phyloP scores from a whole-genome alignment of 257 asterid genomes.

The Nicotiana tomentosiformis region DNA sequence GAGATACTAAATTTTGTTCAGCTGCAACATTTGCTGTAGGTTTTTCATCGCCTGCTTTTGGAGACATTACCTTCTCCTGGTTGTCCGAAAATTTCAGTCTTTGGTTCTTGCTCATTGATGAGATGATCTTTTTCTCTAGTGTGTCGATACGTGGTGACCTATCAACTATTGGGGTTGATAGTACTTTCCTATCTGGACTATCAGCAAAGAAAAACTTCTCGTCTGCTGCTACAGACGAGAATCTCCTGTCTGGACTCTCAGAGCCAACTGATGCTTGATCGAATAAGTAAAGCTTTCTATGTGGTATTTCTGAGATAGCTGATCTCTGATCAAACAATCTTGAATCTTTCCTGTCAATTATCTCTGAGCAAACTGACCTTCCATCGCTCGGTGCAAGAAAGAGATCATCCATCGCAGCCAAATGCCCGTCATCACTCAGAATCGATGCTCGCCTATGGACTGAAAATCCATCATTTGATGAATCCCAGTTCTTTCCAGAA shows the following conservation, averaged over 20 bases:
- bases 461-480: slow-evolving; percentile 17
- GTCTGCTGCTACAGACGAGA: slow-evolving; percentile 6
- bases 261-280: slow-evolving; percentile 18
- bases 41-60: slow-evolving; percentile 28
- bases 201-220: slow-evolving; percentile 1
- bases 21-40: slow-evolving; percentile 13
- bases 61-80: slow-evolving; percentile 18
- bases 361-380: slow-evolving; percentile 41
- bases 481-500: slow-evolving; percentile 42
- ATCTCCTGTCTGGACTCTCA: slow-evolving; percentile 30
- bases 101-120: slow-evolving; percentile 6
- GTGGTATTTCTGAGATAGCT: slow-evolving; percentile 38
- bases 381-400: slow-evolving; percentile 49
- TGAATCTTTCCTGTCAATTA: slow-evolving; percentile 13
- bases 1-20: slow-evolving; percentile 4
- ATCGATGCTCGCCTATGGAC: slow-evolving; percentile 28
- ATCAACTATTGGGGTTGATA: neutral
- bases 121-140: slow-evolving; percentile 7
- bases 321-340: slow-evolving; percentile 15
- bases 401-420: slow-evolving; percentile 67
- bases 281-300: slow-evolving; percentile 17
- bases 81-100: slow-evolving; percentile 16
- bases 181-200: slow-evolving; percentile 6
- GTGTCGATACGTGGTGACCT: slow-evolving; percentile 17
- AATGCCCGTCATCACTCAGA: slow-evolving; percentile 29